Conservation (phyloP, 768 basidiomycete genomes). For the Naganishia kalamii region DNA sequence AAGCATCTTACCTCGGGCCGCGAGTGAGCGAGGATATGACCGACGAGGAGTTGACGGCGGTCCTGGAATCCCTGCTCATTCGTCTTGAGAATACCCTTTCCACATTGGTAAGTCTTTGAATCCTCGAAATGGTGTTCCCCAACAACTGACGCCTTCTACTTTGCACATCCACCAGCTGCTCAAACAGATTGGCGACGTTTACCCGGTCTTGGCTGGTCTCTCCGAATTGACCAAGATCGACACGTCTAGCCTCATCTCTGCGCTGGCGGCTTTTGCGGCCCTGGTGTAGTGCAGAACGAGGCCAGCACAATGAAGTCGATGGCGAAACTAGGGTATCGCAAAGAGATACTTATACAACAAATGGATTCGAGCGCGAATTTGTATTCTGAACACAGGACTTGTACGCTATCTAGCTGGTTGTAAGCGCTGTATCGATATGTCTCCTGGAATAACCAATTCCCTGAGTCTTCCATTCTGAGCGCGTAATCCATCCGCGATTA, state of each 20-base stretch:
- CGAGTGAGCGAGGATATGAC: constrained; percentile 62
- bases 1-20: constrained; percentile 49
- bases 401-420: too few relatives aligned
- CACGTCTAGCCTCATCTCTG: constrained; percentile 7
- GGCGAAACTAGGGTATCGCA: too few relatives aligned
- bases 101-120: constrained; percentile 37
- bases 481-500: too few relatives aligned
- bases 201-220: constrained; percentile 8
- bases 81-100: constrained; percentile 69
- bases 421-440: too few relatives aligned
- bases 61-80: constrained; percentile 69
- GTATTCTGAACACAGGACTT: too few relatives aligned
- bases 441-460: too few relatives aligned
- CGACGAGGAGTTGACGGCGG: constrained; percentile 64
- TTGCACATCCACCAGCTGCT: background rate
- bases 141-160: background rate
- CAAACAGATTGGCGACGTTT: constrained; percentile 3
- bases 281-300: background rate
- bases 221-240: constrained; percentile 10
- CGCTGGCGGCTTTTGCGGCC: constrained; percentile 5
- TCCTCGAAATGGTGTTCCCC: too few relatives aligned
- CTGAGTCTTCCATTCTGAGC: too few relatives aligned
- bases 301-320: too few relatives aligned
- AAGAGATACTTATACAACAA: too few relatives aligned
- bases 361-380: too few relatives aligned